These are phyloP conservation scores for Chlamydomonas applanata DNA, from an alignment of 139 green algal genomes.

Conservation along the genomic window DNA sequence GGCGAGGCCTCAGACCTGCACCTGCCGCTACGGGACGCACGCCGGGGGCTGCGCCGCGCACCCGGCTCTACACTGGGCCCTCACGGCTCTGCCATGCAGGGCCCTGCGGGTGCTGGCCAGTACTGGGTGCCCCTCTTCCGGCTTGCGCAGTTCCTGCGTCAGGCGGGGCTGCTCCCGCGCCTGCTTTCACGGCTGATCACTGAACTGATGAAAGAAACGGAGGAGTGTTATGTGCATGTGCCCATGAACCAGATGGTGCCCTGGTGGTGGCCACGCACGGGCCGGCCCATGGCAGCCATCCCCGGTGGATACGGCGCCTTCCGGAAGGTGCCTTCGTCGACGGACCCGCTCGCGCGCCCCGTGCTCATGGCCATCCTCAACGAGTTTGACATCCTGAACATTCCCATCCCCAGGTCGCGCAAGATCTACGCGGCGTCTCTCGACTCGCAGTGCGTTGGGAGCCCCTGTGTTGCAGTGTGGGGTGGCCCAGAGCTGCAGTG, in stretches of 20 bases:
- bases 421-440: conserved; percentile 12
- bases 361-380: conserved; percentile 37
- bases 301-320: conserved; percentile 8
- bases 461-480: too few relatives aligned
- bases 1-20: background rate
- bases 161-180: conserved; percentile 35
- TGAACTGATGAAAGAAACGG: conserved; percentile 16
- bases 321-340: conserved; percentile 11
- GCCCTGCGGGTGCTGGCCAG: too few relatives aligned
- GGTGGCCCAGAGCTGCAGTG: too few relatives aligned
- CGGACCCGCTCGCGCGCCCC: conserved; percentile 5
- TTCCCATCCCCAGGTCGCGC: conserved; percentile 25
- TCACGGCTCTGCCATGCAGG: conserved; percentile 3
- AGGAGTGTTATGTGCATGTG: conserved; percentile 11
- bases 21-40: background rate
- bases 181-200: conserved; percentile 31
- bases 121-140: conserved; percentile 40
- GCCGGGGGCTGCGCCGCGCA: background rate
- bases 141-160: conserved; percentile 38
- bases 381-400: conserved; percentile 42
- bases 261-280: conserved; percentile 40
- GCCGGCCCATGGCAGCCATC: background rate
- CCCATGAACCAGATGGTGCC: conserved; percentile 31
- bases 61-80: background rate
- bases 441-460: conserved; percentile 2